Conservation (phyloP, 495 filamentous ascomycete genomes). For the Neurospora tetrasperma region DNA sequence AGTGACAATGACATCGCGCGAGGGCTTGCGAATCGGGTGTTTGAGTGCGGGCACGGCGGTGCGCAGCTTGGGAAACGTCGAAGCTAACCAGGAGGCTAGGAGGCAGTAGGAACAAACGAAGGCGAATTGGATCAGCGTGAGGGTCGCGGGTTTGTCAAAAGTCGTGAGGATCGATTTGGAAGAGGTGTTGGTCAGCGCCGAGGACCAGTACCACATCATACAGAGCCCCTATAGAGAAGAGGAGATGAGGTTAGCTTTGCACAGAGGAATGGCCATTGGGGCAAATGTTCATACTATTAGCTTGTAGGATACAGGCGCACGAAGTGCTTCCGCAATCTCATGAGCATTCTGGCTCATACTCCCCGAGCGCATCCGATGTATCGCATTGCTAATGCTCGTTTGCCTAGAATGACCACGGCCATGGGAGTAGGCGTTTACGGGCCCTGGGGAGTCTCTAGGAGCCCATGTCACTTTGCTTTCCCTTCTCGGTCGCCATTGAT, state of each 20-base stretch:
- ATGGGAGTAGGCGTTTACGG: constrained; percentile 2
- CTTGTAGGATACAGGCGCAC: constrained; percentile 78
- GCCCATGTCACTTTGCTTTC: constrained; percentile 41
- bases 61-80: constrained; percentile 55
- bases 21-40: constrained; percentile 72
- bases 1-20: constrained; percentile 70
- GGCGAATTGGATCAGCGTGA: constrained; percentile 91
- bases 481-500: constrained; percentile 44
- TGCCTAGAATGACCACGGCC: constrained; percentile 51
- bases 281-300: constrained; percentile 30
- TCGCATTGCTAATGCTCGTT: constrained; percentile 78
- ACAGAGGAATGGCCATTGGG: background rate
- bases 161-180: constrained; percentile 95
- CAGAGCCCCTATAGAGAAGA: constrained; percentile 55
- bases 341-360: constrained; percentile 89
- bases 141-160: constrained; percentile 81
- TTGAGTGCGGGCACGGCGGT: constrained; percentile 65
- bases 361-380: constrained; percentile 65
- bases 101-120: constrained; percentile 88
- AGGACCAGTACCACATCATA: constrained; percentile 85
- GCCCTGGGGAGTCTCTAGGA: constrained; percentile 25
- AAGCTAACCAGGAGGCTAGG: constrained; percentile 61
- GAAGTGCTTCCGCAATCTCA: constrained; percentile 83
- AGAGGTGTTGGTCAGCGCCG: constrained; percentile 91
- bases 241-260: background rate